A percentile compares a stretch with the other conserved stretches of the same genome.
Evolutionary conservation across 164 flowering plant genomes (phyloP).

Genomic region (Vitis labrusca): DNA sequence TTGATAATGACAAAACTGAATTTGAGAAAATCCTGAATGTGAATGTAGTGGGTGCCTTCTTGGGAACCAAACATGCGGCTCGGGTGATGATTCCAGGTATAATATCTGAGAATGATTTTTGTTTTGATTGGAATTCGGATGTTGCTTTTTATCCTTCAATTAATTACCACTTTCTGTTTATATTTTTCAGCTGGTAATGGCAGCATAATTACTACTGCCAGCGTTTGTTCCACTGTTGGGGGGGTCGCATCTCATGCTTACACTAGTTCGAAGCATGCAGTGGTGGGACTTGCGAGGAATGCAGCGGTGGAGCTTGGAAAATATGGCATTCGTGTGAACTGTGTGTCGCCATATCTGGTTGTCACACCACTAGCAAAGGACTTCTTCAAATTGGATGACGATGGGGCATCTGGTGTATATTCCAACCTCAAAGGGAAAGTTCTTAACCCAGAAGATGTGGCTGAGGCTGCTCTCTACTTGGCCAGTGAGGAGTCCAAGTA

Average conservation of each 20-base stretch:
- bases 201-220: constrained; percentile 35
- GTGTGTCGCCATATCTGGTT: constrained; percentile 35
- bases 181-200: constrained; percentile 19
- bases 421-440: constrained; percentile 20
- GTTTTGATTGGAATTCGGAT: too few relatives aligned
- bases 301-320: constrained; percentile 43
- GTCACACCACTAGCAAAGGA: constrained; percentile 23
- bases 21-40: constrained; percentile 24
- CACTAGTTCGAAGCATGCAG: constrained; percentile 39
- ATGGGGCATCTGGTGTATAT: background rate
- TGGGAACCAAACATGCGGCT: constrained; percentile 51
- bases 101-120: too few relatives aligned
- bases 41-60: constrained; percentile 27
- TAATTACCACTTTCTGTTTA: too few relatives aligned
- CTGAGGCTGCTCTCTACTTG: constrained; percentile 30
- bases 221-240: constrained; percentile 21
- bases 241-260: constrained; percentile 43
- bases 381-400: constrained; percentile 14
- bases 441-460: constrained; percentile 34
- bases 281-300: constrained; percentile 37
- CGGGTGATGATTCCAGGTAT: constrained; percentile 40
- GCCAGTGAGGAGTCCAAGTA: constrained; percentile 31
- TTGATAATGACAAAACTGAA: constrained; percentile 16
- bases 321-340: constrained; percentile 46
- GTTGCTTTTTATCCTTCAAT: too few relatives aligned